Evolutionary conservation across 331 rosid genomes (phyloP).

Genomic region (Cydonia oblonga): DNA sequence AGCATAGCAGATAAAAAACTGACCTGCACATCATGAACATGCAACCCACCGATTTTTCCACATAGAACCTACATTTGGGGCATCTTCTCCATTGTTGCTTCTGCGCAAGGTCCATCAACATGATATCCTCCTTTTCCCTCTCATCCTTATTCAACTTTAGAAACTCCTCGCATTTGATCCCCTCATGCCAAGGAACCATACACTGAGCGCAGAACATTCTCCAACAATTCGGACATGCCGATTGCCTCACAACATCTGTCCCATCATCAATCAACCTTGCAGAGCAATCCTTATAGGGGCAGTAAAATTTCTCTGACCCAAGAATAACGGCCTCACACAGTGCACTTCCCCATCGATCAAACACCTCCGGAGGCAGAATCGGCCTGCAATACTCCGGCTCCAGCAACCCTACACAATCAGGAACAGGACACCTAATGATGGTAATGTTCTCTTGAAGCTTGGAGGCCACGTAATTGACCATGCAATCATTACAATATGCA

Average conservation of each 20-base stretch:
- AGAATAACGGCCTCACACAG: conserved; percentile 44
- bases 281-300: conserved; percentile 55
- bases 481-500: conserved; percentile 36
- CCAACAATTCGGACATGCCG: conserved; percentile 45
- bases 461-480: conserved; percentile 28
- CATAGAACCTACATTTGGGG: conserved; percentile 41
- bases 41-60: conserved; percentile 50
- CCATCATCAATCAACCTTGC: conserved; percentile 47
- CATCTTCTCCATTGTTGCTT: conserved; percentile 40
- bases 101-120: conserved; percentile 42
- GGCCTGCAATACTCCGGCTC: conserved; percentile 39
- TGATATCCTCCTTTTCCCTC: conserved; percentile 35
- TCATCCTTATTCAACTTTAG: conserved; percentile 38
- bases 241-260: neutral
- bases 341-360: conserved; percentile 45
- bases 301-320: conserved; percentile 36
- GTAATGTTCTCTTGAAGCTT: conserved; percentile 47
- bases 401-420: conserved; percentile 36
- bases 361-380: conserved; percentile 25
- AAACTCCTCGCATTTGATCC: conserved; percentile 36
- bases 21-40: conserved; percentile 59
- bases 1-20: neutral
- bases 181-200: conserved; percentile 50
- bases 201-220: conserved; percentile 45
- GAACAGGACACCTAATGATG: conserved; percentile 39